A percentile compares a stretch with the other conserved stretches of the same genome.
These are phyloP conservation scores for Dalbergia cultrata DNA, from an alignment of 306 rosid species.

Conservation along the genomic window DNA sequence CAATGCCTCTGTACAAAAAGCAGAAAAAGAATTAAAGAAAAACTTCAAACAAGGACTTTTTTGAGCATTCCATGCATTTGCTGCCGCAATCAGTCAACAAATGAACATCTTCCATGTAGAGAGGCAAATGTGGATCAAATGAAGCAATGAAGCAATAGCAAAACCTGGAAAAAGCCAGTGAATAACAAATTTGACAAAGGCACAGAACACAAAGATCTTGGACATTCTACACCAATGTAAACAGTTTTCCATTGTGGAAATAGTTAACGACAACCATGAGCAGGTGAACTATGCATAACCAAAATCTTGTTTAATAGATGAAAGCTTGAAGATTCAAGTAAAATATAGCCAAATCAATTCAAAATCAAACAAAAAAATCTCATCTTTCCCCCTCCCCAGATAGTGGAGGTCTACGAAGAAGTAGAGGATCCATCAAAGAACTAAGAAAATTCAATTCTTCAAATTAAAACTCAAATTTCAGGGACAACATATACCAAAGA, in stretches of 20 bases:
- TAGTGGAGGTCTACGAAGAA: not conserved
- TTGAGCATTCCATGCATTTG: not conserved
- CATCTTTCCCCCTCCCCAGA: not conserved
- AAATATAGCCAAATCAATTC: not conserved
- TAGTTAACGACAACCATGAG: slow-evolving; percentile 19
- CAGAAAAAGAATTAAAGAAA: slow-evolving; percentile 39
- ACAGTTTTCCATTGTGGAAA: not conserved
- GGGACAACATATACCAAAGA: slow-evolving; percentile 15
- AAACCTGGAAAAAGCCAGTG: not conserved
- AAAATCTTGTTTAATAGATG: slow-evolving; percentile 1
- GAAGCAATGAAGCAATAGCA: not conserved
- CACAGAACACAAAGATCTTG: not conserved
- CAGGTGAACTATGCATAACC: slow-evolving; percentile 26
- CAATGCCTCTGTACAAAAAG: slow-evolving; percentile 48
- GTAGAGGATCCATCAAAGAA: not conserved
- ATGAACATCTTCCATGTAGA: not conserved
- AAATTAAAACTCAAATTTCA: slow-evolving; percentile 23
- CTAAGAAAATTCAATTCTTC: slow-evolving; percentile 13
- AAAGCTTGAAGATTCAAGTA: not conserved
- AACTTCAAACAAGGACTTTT: slow-evolving; percentile 27
- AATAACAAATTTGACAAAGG: slow-evolving; percentile 20
- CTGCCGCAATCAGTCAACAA: slow-evolving; percentile 5
- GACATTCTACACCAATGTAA: slow-evolving; percentile 10
- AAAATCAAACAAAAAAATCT: not conserved
- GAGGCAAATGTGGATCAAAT: slow-evolving; percentile 3